These are phyloP conservation scores for Russula vinacea DNA, from an alignment of 768 basidiomycete species.

Conservation along the genomic window DNA sequence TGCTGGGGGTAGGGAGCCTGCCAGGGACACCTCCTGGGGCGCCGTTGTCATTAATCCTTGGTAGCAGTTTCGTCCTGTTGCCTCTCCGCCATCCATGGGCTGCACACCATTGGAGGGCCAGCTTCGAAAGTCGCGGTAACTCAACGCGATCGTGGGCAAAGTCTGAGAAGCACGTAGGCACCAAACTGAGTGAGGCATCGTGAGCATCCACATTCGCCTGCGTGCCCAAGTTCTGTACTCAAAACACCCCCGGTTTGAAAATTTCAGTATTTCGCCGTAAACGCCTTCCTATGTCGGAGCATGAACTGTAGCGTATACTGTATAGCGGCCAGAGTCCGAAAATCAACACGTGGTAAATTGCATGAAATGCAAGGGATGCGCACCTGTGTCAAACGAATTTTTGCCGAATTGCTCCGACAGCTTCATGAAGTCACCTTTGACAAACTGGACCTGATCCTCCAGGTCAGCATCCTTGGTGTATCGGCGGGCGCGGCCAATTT, in stretches of 20 bases:
- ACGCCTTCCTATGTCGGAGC: constrained; percentile 95
- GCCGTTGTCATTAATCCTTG: too few relatives aligned
- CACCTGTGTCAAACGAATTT: constrained; percentile 91
- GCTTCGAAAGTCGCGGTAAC: too few relatives aligned
- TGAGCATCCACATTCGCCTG: constrained; percentile 12
- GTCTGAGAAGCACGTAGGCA: too few relatives aligned
- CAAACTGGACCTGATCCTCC: constrained; percentile 72
- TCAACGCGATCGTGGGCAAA: too few relatives aligned
- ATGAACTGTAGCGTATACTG: constrained; percentile 93
- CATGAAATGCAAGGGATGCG: neutral
- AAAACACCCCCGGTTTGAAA: constrained; percentile 92
- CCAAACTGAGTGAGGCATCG: constrained; percentile 60
- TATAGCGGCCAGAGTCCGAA: constrained; percentile 15
- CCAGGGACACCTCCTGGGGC: too few relatives aligned
- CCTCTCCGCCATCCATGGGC: too few relatives aligned
- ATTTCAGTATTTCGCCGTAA: constrained; percentile 91
- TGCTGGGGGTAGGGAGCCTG: too few relatives aligned
- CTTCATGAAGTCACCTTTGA: constrained; percentile 97
- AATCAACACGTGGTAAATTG: neutral
- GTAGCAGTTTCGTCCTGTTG: too few relatives aligned
- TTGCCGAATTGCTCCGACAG: constrained; percentile 87
- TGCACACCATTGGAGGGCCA: too few relatives aligned
- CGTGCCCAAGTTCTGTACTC: constrained; percentile 37
- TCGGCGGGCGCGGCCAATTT: constrained; percentile 78
- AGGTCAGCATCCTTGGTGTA: constrained; percentile 79